Conservation (phyloP, 78 protist species). For the Dictyostelium brefeldianum region DNA sequence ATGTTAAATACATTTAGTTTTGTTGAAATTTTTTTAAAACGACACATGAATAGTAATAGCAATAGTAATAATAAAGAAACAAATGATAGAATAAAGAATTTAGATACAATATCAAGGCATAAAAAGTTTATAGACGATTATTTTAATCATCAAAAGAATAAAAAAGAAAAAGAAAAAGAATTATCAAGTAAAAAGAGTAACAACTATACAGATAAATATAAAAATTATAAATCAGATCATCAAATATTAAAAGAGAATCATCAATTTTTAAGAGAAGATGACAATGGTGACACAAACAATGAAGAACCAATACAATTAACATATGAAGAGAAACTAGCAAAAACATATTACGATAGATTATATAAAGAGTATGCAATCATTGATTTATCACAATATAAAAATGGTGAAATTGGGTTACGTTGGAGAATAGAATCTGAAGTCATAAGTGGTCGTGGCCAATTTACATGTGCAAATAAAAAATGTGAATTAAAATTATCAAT, state of each 20-base stretch:
- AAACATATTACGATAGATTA: conserved; percentile 86
- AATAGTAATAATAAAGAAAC: not conserved
- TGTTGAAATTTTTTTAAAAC: too few relatives aligned
- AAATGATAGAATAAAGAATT: not conserved
- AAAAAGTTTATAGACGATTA: conserved; percentile 35
- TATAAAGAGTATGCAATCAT: conserved; percentile 90
- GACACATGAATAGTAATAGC: too few relatives aligned
- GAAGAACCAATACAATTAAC: not conserved
- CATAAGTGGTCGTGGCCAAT: conserved; percentile 89
- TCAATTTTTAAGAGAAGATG: conserved; percentile 54
- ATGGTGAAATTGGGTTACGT: conserved; percentile 85
- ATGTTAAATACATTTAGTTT: too few relatives aligned
- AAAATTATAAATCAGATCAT: conserved; percentile 4
- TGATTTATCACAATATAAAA: conserved; percentile 81
- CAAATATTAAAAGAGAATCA: conserved; percentile 44
- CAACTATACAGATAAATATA: conserved; percentile 17
- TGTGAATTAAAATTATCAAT: not conserved
- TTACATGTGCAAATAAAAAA: conserved; percentile 82
- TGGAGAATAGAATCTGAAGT: conserved; percentile 92
- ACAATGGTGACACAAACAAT: conserved; percentile 38
- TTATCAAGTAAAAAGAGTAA: not conserved
- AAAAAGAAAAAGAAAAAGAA: not conserved
- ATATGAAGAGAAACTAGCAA: conserved; percentile 89
- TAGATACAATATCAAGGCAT: conserved; percentile 24
- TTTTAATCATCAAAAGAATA: not conserved